Evolutionary conservation across 2,329 filamentous ascomycete species (phyloP), one percentile per base, ranked within the genome.

Genomic region (Aureobasidium zeae): DNA sequence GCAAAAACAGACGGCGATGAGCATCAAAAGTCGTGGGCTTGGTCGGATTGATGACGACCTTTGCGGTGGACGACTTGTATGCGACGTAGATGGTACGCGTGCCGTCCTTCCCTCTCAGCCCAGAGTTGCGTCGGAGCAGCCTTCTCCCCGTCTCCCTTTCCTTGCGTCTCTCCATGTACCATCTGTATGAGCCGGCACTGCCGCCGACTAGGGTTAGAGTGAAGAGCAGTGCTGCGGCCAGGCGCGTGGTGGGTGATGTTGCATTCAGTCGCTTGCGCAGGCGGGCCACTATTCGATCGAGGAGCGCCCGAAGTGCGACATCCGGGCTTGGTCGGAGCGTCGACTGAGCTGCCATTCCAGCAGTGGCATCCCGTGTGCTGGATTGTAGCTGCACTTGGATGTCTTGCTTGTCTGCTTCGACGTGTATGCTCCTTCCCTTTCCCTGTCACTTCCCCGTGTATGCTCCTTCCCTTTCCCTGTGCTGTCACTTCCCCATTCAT

Each of bases 21-120:
- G 91, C 93, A 70, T 98, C 89, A 60, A 96, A 98, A 0, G 91
- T 98, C 25, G 89, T 83, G 15, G 80, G 77, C 59, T 95, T 95
- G 20, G 88, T 98, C 5, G 83, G 81, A 58, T 86, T 73, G 51
- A 98, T 95, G 46, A 83, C 82, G 35, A 98, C 89, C 63, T 93
- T 94, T 52, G 87, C 83, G 2, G 87, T 94, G 43, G 79, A 73
- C 53, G 87, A 77, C 62, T 86, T 86, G 64, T 94, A 91, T 2
- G 89, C 88, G 20, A 98, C 91, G 58, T 91, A 96, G 47, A 98
- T 91, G 11, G 87, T 94, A 44, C 91, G 76, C 36, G 86, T 89
- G 37, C 91, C 91, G 70, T 96, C 91, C 66, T 95, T 95, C 55
- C 89, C 86, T 64, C 84, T 78, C 50, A 96, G 71, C 56, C 87